Base-by-base conservation (phyloP, 164 flowering plant genomes). In the Protea cynaroides region DNA sequence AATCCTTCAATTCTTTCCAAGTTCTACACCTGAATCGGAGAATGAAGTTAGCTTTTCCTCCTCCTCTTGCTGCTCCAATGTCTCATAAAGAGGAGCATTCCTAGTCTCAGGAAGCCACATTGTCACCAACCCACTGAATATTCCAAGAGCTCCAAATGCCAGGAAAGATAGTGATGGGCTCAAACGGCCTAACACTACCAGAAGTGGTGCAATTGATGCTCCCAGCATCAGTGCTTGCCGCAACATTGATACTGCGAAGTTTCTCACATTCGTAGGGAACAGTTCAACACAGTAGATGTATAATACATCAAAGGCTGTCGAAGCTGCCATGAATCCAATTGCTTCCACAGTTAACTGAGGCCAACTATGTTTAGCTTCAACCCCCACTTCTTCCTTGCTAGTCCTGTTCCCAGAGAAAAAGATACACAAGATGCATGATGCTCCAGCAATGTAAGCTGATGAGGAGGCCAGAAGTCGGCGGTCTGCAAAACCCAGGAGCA, bases 251-350 rank as follows among this genome's bases (percentile, higher is more conserved):
- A 83, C 82, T 0, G 85, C 81, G 18, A 80, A 74, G 71, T 85
- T 85, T 53, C 93, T 78, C 55, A 82, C 82, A 52, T 79, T 83
- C 1, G 86, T 87, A 0, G 90, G 90, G 61, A 87, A 87, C 43
- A 85, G 70, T 73, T 87, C 93, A 19, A 85, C 84, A 38, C 81
- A 71, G 69, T 83, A 82, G 3, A 85, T 68, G 25, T 75, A 83
- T 51, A 78, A 7, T 8, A 85, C 74, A 62, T 82, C 82, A 24
- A 74, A 83, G 1, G 86, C 85, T 24, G 77, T 74, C 25, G 89
- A 82, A 66, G 79, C 83, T n/a, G 81, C 85, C 86, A 81, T 82
- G 74, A 85, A 87, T 11, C 85, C 89, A 0, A 82, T 29, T 1
- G 64, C 82, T 73, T 84, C 86, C 4, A 78, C 65, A 15, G 47